phyloP scores from a whole-genome alignment of 805 yeast species.

The Nematodospora valgi region DNA sequence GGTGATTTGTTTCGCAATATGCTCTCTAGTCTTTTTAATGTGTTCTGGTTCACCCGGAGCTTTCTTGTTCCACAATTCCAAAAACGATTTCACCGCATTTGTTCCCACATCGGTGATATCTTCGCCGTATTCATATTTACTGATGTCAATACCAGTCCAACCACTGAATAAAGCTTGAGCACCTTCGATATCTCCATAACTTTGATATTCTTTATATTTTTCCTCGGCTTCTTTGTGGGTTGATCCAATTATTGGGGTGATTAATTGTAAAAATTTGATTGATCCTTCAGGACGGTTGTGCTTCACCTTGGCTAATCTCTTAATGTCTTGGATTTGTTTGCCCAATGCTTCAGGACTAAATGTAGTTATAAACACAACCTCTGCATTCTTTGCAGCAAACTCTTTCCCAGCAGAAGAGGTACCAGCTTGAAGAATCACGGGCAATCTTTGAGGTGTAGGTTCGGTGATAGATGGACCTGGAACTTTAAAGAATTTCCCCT shows the following conservation, averaged over 20 bases:
- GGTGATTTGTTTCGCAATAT: slow-evolving; percentile 24
- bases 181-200: slow-evolving; percentile 38
- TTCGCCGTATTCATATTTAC: slow-evolving; percentile 27
- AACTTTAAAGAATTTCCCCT: slow-evolving; percentile 39
- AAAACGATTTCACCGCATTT: slow-evolving; percentile 30
- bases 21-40: slow-evolving; percentile 19
- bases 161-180: slow-evolving; percentile 38
- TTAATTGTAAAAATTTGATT: slow-evolving; percentile 35
- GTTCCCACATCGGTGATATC: slow-evolving; percentile 28
- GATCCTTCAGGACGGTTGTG: slow-evolving; percentile 33
- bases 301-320: slow-evolving; percentile 26
- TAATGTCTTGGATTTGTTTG: slow-evolving; percentile 26
- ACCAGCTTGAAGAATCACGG: slow-evolving; percentile 45
- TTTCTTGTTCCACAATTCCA: slow-evolving; percentile 29
- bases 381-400: slow-evolving; percentile 43
- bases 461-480: slow-evolving; percentile 43
- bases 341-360: slow-evolving; percentile 27
- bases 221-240: slow-evolving; percentile 41
- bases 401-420: slow-evolving; percentile 38
- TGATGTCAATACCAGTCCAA: slow-evolving; percentile 42
- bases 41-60: slow-evolving; percentile 20
- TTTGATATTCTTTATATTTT: slow-evolving; percentile 29
- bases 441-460: slow-evolving; percentile 44
- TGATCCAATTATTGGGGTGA: slow-evolving; percentile 35
- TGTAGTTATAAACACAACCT: slow-evolving; percentile 38